These are phyloP conservation scores for Gastrolobium villosum DNA, from an alignment of 306 rosid species.

Conservation along the genomic window DNA sequence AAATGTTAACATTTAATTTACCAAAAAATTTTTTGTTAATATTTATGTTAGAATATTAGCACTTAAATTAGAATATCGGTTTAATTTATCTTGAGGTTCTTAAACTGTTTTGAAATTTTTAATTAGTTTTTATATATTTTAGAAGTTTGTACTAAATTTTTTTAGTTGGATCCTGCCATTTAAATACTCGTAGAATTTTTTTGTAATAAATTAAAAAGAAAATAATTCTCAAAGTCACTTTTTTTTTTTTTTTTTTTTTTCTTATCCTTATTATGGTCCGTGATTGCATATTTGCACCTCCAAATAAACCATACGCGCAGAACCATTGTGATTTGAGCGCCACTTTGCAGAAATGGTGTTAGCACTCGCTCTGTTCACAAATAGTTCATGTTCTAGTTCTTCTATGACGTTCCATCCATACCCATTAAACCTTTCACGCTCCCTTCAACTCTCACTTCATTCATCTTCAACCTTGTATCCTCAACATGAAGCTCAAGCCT, in stretches of 20 bases:
- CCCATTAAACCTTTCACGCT: constrained; percentile 22
- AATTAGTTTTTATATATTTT: background rate
- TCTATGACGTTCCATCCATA: constrained; percentile 14
- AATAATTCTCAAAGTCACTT: too few species aligned
- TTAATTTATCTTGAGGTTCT: background rate
- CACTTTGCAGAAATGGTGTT: constrained; percentile 52
- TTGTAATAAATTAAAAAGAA: too few species aligned
- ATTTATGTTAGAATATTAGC: background rate
- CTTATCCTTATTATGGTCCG: too few species aligned
- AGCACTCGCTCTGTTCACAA: constrained; percentile 40
- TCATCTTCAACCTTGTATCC: constrained; percentile 35
- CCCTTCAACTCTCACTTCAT: constrained; percentile 25
- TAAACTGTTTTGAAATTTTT: background rate
- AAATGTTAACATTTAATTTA: background rate
- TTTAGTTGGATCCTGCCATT: too few species aligned
- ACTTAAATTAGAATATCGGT: background rate
- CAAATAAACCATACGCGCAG: too few species aligned
- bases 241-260: too few species aligned
- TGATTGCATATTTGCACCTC: too few species aligned
- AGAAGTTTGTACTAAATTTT: too few species aligned
- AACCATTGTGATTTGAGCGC: background rate
- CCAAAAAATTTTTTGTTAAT: too few species aligned
- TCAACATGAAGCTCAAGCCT: constrained; percentile 13
- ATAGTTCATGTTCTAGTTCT: constrained; percentile 41
- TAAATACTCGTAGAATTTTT: too few species aligned